Base-by-base conservation (phyloP, 331 rosid genomes). In the Pyracantha coccinea region DNA sequence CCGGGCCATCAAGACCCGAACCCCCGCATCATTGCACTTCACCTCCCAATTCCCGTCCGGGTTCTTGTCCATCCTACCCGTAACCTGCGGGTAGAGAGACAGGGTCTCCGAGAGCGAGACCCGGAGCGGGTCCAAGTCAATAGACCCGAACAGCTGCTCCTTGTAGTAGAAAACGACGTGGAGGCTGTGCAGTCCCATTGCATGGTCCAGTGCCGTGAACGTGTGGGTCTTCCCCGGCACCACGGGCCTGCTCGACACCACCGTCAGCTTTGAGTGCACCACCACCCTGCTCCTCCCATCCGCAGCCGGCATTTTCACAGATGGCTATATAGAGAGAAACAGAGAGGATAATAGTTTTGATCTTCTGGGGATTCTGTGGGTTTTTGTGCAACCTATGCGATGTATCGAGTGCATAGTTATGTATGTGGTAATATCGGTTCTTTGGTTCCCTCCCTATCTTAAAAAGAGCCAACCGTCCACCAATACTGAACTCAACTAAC, bases 21-120 rank as follows among this genome's bases (percentile, higher is more conserved):
- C 82, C 0, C 97, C 97, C 0, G 97, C 88, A 23, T 92, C 96
- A 63, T 85, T 90, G 24, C 85, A 87, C 41, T 32, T 77, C 7
- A 88, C 89, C 29, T 66, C 83, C 94, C 92, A 90, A 4, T 80
- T 82, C 6, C 92, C 87, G 13, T 81, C 75, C 4, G n/a, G 64
- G 17, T 55, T 76, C 28, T 75, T 75, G 32, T 44, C 59, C 69
- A 92, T 60, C 83, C 97, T 80, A 32, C 96, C 97, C 41, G 92
- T 88, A 10, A 87, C 66, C 1, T 69, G 76, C 12, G 96, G 96
- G 79, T 88, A 83, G 21, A 78, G 2, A 0, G 89, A 79, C 6
- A 92, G 76, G 8, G 73, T 74, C 73, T 82, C 60, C 1, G 84
- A 75, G n/a, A 92, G 60, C 2, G 91, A 88, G 35, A 84, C 87